phyloP scores from a whole-genome alignment of 129 eudicot genomes.

The Kitagawia praeruptora region DNA sequence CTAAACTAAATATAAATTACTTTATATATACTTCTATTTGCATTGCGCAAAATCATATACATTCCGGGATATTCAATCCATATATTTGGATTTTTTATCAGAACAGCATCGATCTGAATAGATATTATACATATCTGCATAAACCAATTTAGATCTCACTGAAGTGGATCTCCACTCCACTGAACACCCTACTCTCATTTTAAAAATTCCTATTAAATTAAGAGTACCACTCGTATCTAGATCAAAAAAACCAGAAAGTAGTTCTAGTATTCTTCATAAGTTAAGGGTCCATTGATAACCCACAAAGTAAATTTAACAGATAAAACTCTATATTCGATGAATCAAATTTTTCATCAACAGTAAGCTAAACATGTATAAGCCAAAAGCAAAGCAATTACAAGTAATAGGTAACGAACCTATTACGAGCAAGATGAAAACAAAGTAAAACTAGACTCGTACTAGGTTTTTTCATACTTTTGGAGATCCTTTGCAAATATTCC shows the following conservation, averaged over 20 bases:
- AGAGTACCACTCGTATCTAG: neutral
- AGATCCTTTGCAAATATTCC: constrained; percentile 59
- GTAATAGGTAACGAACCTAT: neutral
- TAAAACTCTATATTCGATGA: neutral
- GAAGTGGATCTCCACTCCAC: neutral
- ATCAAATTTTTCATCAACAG: neutral
- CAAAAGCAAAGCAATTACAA: neutral
- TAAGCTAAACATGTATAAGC: neutral
- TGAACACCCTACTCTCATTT: neutral
- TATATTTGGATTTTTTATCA: too few species aligned
- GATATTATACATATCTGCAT: neutral
- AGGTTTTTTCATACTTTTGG: constrained; percentile 2
- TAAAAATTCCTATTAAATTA: too few species aligned
- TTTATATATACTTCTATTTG: too few species aligned
- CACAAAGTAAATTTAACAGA: neutral
- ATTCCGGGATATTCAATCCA: too few species aligned
- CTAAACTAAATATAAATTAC: neutral
- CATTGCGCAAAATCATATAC: too few species aligned
- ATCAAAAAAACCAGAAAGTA: neutral
- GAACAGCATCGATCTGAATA: neutral
- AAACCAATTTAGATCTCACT: too few species aligned
- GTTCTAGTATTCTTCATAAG: neutral
- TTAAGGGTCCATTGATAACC: neutral
- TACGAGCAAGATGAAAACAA: neutral
- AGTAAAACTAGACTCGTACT: neutral